Evolutionary conservation across 306 rosid species (phyloP).

Genomic region (Sicyos edulis): DNA sequence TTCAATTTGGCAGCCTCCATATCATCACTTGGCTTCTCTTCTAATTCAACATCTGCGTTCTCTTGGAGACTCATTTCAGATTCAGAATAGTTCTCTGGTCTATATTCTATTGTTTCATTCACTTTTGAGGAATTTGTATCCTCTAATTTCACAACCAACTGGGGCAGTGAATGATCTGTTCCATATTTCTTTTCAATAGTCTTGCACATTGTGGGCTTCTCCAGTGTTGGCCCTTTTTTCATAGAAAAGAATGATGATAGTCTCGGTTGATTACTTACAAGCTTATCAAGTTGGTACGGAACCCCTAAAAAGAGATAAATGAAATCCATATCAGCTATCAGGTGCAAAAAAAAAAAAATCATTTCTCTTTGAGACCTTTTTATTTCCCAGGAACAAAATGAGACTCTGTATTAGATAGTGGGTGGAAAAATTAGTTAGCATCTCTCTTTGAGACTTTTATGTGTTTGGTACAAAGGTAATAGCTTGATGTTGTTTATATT

Average conservation of each 20-base stretch:
- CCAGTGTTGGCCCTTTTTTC: slow-evolving; percentile 33
- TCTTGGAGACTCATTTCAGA: slow-evolving; percentile 31
- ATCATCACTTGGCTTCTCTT: slow-evolving; percentile 9
- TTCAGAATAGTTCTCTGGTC: slow-evolving; percentile 26
- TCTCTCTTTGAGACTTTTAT: neutral
- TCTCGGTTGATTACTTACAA: slow-evolving; percentile 60
- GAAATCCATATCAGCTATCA: slow-evolving; percentile 3
- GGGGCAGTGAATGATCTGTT: slow-evolving; percentile 30
- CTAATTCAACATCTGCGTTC: slow-evolving; percentile 26
- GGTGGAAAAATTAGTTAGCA: neutral
- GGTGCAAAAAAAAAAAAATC: neutral
- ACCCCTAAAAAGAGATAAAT: slow-evolving; percentile 45
- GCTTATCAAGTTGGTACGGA: slow-evolving; percentile 75
- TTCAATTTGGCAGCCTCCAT: slow-evolving; percentile 31
- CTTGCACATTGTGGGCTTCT: slow-evolving; percentile 28
- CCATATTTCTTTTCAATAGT: slow-evolving; percentile 35
- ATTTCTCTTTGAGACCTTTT: neutral
- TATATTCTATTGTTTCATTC: slow-evolving; percentile 28
- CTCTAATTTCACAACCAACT: slow-evolving; percentile 31
- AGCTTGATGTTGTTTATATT: neutral
- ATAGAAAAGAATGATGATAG: slow-evolving; percentile 58
- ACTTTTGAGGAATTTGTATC: slow-evolving; percentile 30
- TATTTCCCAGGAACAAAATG: neutral
- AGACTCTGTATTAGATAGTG: neutral
- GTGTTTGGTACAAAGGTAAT: neutral